Evolutionary conservation across 2,329 filamentous ascomycete species (phyloP).

Genomic region (Colletotrichum spinosum): DNA sequence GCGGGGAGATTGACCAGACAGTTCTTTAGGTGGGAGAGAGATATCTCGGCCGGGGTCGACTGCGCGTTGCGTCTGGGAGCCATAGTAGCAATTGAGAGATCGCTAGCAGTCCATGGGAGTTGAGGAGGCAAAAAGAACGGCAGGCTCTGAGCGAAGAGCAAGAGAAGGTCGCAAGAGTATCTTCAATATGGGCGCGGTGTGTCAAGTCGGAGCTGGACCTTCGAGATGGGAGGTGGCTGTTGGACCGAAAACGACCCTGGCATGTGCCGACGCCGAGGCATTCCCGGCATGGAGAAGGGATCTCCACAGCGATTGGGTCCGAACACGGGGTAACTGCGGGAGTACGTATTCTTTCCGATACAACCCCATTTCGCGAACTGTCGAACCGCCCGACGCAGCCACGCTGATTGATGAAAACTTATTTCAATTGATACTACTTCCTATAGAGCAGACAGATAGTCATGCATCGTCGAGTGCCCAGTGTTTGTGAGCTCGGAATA

Average conservation of each 20-base stretch:
- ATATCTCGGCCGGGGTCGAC: slow-evolving; percentile 83
- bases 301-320: slow-evolving; percentile 31
- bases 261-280: slow-evolving; percentile 47
- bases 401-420: too few species aligned
- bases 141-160: slow-evolving; percentile 12
- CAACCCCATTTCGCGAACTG: too few species aligned
- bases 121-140: slow-evolving; percentile 10
- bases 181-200: too few species aligned
- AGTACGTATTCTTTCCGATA: slow-evolving; percentile 18
- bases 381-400: too few species aligned
- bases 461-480: too few species aligned
- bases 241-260: slow-evolving; percentile 37
- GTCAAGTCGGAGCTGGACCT: slow-evolving; percentile 23
- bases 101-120: slow-evolving; percentile 12
- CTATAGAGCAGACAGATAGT: too few species aligned
- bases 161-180: neutral
- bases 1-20: slow-evolving; percentile 94
- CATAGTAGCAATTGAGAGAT: slow-evolving; percentile 48
- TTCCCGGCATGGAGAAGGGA: slow-evolving; percentile 28
- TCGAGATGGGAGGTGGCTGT: neutral
- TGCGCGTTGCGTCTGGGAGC: slow-evolving; percentile 65
- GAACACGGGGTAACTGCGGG: slow-evolving; percentile 31
- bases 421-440: too few species aligned
- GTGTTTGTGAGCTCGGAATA: neutral
- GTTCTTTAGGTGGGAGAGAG: slow-evolving; percentile 88